phyloP scores from a whole-genome alignment of 805 yeast species.

The Candida alai region DNA sequence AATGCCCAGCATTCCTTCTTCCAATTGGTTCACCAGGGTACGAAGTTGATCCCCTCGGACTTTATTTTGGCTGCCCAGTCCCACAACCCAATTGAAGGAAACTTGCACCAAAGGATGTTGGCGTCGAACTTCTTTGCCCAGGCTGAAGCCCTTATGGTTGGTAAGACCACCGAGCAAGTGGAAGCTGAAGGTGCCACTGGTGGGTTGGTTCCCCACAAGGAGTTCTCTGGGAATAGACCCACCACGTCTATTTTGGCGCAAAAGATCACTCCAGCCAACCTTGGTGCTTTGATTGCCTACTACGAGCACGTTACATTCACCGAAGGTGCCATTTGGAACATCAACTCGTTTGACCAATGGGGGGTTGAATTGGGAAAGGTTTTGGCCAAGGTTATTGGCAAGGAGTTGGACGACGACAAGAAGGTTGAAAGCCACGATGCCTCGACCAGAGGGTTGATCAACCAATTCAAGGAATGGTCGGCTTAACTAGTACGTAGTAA shows the following conservation, averaged over 20 bases:
- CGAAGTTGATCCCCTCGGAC: slow-evolving; percentile 95
- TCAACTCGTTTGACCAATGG: slow-evolving; percentile 99
- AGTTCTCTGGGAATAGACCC: slow-evolving; percentile 97
- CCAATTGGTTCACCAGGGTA: slow-evolving; percentile 99
- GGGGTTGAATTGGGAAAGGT: slow-evolving; percentile 99
- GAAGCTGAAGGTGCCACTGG: slow-evolving; percentile 87
- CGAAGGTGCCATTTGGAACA: slow-evolving; percentile 99
- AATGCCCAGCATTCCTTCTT: slow-evolving; percentile 99
- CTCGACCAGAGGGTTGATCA: slow-evolving; percentile 88
- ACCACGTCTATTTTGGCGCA: slow-evolving; percentile 95
- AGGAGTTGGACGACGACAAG: slow-evolving; percentile 67
- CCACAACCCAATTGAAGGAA: slow-evolving; percentile 93
- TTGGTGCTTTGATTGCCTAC: slow-evolving; percentile 96
- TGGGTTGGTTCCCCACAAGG: slow-evolving; percentile 88
- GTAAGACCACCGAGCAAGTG: slow-evolving; percentile 82
- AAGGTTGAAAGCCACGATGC: slow-evolving; percentile 74
- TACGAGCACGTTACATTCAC: slow-evolving; percentile 96
- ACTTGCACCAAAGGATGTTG: slow-evolving; percentile 94
- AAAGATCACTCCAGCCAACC: slow-evolving; percentile 92
- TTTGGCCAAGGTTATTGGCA: slow-evolving; percentile 91
- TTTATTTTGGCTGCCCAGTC: slow-evolving; percentile 96
- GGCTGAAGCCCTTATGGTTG: slow-evolving; percentile 96
- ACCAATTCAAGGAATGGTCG: slow-evolving; percentile 89
- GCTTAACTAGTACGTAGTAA: slow-evolving; percentile 8
- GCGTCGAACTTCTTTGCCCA: slow-evolving; percentile 99